Percentiles rank a stretch among this genome's conserved stretches.
These are phyloP conservation scores for Ophiobolus disseminans DNA, from an alignment of 2,329 filamentous ascomycete species.

Conservation along the genomic window DNA sequence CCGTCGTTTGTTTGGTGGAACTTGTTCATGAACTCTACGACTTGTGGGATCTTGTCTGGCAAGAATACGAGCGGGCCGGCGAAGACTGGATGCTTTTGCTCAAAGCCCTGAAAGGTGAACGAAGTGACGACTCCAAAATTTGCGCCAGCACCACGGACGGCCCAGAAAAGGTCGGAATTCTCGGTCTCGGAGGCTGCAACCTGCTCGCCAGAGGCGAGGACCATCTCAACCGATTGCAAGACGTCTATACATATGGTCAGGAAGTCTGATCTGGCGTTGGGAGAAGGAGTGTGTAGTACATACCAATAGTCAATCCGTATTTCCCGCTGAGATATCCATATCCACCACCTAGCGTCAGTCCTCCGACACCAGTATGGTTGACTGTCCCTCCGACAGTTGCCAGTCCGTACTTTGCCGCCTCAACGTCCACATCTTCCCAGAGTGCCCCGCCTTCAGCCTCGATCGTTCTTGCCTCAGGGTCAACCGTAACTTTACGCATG, in stretches of 20 bases:
- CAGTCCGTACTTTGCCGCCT: slow-evolving; percentile 58
- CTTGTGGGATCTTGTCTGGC: slow-evolving; percentile 33
- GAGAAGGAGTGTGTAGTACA: background rate
- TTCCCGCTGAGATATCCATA: slow-evolving; percentile 64
- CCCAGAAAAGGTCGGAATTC: slow-evolving; percentile 48
- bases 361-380: slow-evolving; percentile 68
- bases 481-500: slow-evolving; percentile 60
- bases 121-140: slow-evolving; percentile 50
- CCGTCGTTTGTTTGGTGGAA: slow-evolving; percentile 39
- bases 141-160: slow-evolving; percentile 47
- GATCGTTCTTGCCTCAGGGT: slow-evolving; percentile 55
- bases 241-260: slow-evolving; percentile 32
- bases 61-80: slow-evolving; percentile 48
- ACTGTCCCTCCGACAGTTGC: slow-evolving; percentile 69
- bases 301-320: slow-evolving; percentile 63
- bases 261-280: background rate
- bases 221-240: slow-evolving; percentile 46
- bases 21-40: slow-evolving; percentile 39
- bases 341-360: slow-evolving; percentile 62
- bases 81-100: slow-evolving; percentile 41
- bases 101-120: slow-evolving; percentile 50
- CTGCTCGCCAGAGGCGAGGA: slow-evolving; percentile 46
- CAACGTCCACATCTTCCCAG: slow-evolving; percentile 64
- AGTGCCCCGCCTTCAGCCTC: slow-evolving; percentile 60
- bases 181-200: slow-evolving; percentile 37